phyloP scores from a whole-genome alignment of 305 asterid genomes.

The Rubia occidens region DNA sequence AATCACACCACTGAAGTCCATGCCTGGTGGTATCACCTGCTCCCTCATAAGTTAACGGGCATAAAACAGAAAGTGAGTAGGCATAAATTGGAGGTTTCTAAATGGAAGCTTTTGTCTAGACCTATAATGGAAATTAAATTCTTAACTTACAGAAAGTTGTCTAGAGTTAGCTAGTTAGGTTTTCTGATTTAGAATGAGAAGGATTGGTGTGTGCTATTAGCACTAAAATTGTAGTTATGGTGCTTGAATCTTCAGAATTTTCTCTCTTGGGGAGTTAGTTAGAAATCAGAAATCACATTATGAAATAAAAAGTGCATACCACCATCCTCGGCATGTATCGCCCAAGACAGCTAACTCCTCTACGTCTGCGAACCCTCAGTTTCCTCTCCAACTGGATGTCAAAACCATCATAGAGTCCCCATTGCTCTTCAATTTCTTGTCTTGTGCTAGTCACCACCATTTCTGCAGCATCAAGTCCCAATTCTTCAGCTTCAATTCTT shows the following conservation, averaged over 20 bases:
- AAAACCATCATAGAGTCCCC: slow-evolving; percentile 64
- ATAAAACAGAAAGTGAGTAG: not conserved
- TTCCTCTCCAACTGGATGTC: slow-evolving; percentile 56
- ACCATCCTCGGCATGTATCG: slow-evolving; percentile 66
- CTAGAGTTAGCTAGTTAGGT: not conserved
- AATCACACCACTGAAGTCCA: slow-evolving; percentile 52
- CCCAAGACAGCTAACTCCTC: slow-evolving; percentile 58
- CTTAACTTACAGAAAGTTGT: not conserved
- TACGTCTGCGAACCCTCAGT: slow-evolving; percentile 42
- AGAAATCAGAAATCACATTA: not conserved
- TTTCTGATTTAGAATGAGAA: not conserved
- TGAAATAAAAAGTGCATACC: slow-evolving; percentile 27
- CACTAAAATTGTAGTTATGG: not conserved
- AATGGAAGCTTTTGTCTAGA: not conserved
- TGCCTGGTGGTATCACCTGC: slow-evolving; percentile 64
- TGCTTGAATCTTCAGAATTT: not conserved
- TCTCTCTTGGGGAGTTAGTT: not conserved
- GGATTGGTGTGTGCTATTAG: not conserved
- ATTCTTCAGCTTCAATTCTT: slow-evolving; percentile 59
- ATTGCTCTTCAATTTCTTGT: slow-evolving; percentile 66
- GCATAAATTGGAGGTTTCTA: not conserved
- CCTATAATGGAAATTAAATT: not conserved
- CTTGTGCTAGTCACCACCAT: slow-evolving; percentile 63
- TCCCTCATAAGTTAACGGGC: slow-evolving; percentile 10
- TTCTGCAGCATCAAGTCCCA: slow-evolving; percentile 51